Evolutionary conservation across 2,329 filamentous ascomycete genomes (phyloP).

Genomic region (Colletotrichum cereale): DNA sequence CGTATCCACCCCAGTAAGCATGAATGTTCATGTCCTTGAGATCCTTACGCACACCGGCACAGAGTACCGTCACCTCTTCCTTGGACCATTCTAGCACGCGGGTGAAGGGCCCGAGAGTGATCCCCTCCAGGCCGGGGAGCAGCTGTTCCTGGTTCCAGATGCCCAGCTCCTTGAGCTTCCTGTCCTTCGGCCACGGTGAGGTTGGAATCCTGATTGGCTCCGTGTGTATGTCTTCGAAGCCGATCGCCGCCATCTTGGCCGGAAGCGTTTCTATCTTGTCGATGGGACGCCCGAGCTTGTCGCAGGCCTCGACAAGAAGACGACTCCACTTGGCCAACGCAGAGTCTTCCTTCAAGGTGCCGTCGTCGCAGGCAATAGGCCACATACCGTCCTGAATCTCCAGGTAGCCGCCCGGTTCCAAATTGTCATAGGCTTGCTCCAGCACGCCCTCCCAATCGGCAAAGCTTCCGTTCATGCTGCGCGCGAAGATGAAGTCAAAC

Average conservation of each 20-base stretch:
- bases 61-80: slow-evolving; percentile 45
- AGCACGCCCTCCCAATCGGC: slow-evolving; percentile 42
- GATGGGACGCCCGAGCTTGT: neutral
- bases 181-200: slow-evolving; percentile 50
- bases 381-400: slow-evolving; percentile 42
- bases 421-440: slow-evolving; percentile 33
- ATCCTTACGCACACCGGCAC: slow-evolving; percentile 43
- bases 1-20: slow-evolving; percentile 50
- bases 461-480: slow-evolving; percentile 49
- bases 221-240: slow-evolving; percentile 49
- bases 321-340: slow-evolving; percentile 23
- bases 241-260: slow-evolving; percentile 24
- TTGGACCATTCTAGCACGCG: slow-evolving; percentile 45
- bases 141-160: slow-evolving; percentile 40
- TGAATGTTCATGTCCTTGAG: slow-evolving; percentile 44
- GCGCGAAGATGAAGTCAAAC: slow-evolving; percentile 52
- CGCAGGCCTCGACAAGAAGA: slow-evolving; percentile 9
- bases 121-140: slow-evolving; percentile 44
- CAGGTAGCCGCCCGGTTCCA: slow-evolving; percentile 32
- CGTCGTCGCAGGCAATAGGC: slow-evolving; percentile 49
- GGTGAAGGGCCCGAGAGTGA: slow-evolving; percentile 48
- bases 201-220: slow-evolving; percentile 46
- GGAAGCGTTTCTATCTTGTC: neutral
- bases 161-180: slow-evolving; percentile 46
- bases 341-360: slow-evolving; percentile 47